Conservation (phyloP, 148 eudicot genomes). For the Bassia scoparia region DNA sequence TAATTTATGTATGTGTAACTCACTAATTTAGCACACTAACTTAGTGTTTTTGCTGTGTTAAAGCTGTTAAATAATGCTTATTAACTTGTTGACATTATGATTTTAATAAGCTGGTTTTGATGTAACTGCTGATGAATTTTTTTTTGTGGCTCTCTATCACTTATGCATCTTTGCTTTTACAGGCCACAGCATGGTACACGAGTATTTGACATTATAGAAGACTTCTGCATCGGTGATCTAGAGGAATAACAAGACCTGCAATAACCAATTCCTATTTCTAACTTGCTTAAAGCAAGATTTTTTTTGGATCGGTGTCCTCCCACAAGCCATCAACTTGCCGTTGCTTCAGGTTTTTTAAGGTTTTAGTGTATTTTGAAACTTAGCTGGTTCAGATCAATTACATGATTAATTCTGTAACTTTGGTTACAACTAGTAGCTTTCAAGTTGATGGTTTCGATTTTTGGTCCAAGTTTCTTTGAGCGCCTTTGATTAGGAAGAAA, state of each 20-base stretch:
- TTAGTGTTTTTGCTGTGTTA: not conserved
- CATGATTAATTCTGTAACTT: not conserved
- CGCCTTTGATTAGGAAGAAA: not conserved
- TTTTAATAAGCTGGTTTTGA: not conserved
- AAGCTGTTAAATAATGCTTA: not conserved
- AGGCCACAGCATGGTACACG: slow-evolving; percentile 93
- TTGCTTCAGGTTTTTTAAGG: slow-evolving; percentile 2
- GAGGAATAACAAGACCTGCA: slow-evolving; percentile 29
- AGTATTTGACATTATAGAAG: slow-evolving; percentile 83
- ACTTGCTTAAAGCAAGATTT: not conserved
- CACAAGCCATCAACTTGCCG: not conserved
- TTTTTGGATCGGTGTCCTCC: not conserved
- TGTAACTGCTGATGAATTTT: not conserved
- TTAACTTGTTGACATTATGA: not conserved
- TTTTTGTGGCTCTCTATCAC: not conserved
- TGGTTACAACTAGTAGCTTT: not conserved
- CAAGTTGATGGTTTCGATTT: not conserved
- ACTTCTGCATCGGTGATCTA: slow-evolving; percentile 76
- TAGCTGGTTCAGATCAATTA: not conserved
- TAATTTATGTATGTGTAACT: too few relatives aligned
- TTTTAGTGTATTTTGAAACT: not conserved
- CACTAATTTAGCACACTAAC: not conserved
- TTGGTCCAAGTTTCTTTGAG: not conserved
- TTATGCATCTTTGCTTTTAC: slow-evolving; percentile 27
- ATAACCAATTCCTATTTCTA: slow-evolving; percentile 8